phyloP scores from a whole-genome alignment of 441 rosid genomes.

The Adansonia rubrostipa region DNA sequence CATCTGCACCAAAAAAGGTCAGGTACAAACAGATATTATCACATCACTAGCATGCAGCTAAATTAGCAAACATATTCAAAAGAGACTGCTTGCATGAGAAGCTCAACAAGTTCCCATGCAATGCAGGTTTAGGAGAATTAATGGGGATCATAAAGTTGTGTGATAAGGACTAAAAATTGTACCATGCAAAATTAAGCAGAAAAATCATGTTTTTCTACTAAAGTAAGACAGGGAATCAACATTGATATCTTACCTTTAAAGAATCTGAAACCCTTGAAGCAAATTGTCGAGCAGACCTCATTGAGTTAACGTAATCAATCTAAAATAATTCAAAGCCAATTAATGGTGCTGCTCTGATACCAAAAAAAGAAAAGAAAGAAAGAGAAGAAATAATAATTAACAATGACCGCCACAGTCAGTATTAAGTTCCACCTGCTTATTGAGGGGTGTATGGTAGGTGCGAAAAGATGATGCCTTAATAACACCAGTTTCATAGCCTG shows the following conservation, averaged over 20 bases:
- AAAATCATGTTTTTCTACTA: slow-evolving; percentile 10
- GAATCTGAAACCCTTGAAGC: slow-evolving; percentile 77
- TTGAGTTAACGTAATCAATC: slow-evolving; percentile 85
- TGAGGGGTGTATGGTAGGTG: slow-evolving; percentile 97
- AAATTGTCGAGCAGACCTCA: slow-evolving; percentile 93
- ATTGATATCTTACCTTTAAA: slow-evolving; percentile 61
- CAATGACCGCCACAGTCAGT: slow-evolving; percentile 18
- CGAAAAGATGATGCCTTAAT: slow-evolving; percentile 97
- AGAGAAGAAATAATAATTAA: slow-evolving; percentile 22
- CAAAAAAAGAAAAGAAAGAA: background rate
- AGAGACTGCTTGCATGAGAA: background rate
- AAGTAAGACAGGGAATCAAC: background rate
- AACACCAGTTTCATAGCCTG: slow-evolving; percentile 81
- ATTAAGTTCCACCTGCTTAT: slow-evolving; percentile 70
- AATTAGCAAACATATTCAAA: background rate
- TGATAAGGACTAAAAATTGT: background rate
- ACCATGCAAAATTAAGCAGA: slow-evolving; percentile 6
- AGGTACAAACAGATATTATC: slow-evolving; percentile 14
- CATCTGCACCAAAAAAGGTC: slow-evolving; percentile 61
- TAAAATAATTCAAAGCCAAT: slow-evolving; percentile 37
- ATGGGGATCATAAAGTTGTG: background rate
- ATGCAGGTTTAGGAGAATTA: slow-evolving; percentile 19
- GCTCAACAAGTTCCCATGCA: slow-evolving; percentile 11
- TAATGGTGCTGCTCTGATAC: slow-evolving; percentile 11
- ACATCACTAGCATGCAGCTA: slow-evolving; percentile 6